A percentile compares a stretch with the other conserved stretches of the same genome.
Conservation (phyloP, 345 rosid species). For the thale cress (Arabidopsis thaliana) region TAIR10.1 NC_003076.8:22362001-22362500, state of each 20-base stretch:
- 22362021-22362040: slow-evolving; percentile 48
- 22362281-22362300: slow-evolving; percentile 95
- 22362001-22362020: slow-evolving; percentile 47
- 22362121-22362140: slow-evolving; percentile 49
- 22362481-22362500: slow-evolving; percentile 67
- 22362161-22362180: slow-evolving; percentile 52
- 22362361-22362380: slow-evolving; percentile 59
- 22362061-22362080: slow-evolving; percentile 62
- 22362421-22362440: slow-evolving; percentile 52
- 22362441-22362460: slow-evolving; percentile 47
- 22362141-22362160: slow-evolving; percentile 56
- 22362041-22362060: slow-evolving; percentile 51
- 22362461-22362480: slow-evolving; percentile 48
- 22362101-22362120: slow-evolving; percentile 59
- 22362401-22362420: slow-evolving; percentile 43
- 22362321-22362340: slow-evolving; percentile 66
- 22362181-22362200: slow-evolving; percentile 55
- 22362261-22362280: slow-evolving; percentile 74
- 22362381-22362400: slow-evolving; percentile 44
- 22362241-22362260: slow-evolving; percentile 60
- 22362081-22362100: slow-evolving; percentile 71
- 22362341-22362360: slow-evolving; percentile 77
- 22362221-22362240: slow-evolving; percentile 51
- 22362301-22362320: slow-evolving; percentile 91
- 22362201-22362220: slow-evolving; percentile 63